Evolutionary conservation across 2,329 filamentous ascomycete species (phyloP), one percentile per base, ranked within the genome.

Genomic region (Talaromyces sp.): DNA sequence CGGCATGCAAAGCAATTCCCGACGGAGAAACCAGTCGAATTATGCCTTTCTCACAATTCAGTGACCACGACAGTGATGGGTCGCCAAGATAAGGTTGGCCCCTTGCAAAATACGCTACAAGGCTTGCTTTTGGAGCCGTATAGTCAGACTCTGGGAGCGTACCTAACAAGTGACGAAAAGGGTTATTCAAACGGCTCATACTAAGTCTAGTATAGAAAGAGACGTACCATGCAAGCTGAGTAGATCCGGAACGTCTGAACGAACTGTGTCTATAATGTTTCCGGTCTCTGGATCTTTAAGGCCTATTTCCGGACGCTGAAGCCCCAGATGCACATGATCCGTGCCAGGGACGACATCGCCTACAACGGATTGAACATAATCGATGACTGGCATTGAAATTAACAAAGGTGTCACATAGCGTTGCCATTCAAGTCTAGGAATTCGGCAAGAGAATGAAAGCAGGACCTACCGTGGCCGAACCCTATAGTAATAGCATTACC

Each of bases 301-400:
- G 22, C 53, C n/a, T 29, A 64, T n/a, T 5, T 64, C 38, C 6
- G 62, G 62, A 31, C 54, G 62, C 38, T 64, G 62, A 27, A 58
- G 19, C 40, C 25, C 36, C 11, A 64, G 15, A 60, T 64, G 62
- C 4, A 34, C 54, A 64, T 59, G 34, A 19, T 64, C 62, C n/a
- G 62, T 47, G 4, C 62, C 62, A 15, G 38, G 25, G 15, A 64
- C 10, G 19, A 61, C 43, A 25, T 61, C 58, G 1, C 92, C 58
- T 10, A 61, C 58, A 15, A 61, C 58, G 15, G 58, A 61, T 27
- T 61, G 58, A 34, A 61, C 58, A 27, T 49, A 61, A 17, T 61
- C 58, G 58, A 61, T 61, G 17, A 49, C 58, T 61, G 22, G 3
- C 1, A n/a, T 15, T 13, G 5, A 5, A 3, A 25, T 36, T 25